Percentiles rank a stretch among this genome's conserved stretches.
Evolutionary conservation across 805 yeast genomes (phyloP).

Genomic region (Blastobotrys attinorum): DNA sequence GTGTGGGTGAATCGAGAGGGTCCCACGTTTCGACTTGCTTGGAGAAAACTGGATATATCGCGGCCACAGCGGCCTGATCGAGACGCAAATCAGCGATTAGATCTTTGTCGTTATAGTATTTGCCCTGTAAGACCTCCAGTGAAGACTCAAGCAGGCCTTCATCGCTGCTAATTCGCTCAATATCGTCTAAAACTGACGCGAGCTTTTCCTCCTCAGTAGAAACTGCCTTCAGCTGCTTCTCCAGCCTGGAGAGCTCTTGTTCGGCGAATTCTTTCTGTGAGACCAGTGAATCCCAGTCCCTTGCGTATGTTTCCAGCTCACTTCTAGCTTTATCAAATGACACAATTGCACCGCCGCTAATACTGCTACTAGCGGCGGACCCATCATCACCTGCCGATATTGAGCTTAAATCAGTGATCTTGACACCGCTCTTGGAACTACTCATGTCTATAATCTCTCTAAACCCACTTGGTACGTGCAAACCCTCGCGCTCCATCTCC

Average conservation of each 20-base stretch:
- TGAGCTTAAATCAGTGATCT: too few species aligned
- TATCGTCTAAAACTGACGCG: conserved; percentile 17
- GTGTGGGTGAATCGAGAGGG: conserved; percentile 29
- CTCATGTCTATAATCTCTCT: conserved; percentile 23
- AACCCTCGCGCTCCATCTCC: conserved; percentile 24
- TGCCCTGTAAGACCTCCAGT: conserved; percentile 19
- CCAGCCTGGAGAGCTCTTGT: conserved; percentile 3
- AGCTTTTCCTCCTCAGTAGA: conserved; percentile 35
- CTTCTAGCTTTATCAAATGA: conserved; percentile 10
- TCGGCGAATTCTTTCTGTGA: conserved; percentile 18
- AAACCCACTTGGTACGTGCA: conserved; percentile 22
- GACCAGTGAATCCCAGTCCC: conserved; percentile 22
- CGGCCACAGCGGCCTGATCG: conserved; percentile 23
- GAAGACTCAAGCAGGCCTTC: neutral
- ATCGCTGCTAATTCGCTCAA: conserved; percentile 20
- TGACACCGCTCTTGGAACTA: too few species aligned
- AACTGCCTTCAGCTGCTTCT: conserved; percentile 19
- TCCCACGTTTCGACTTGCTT: conserved; percentile 31
- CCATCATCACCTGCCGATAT: conserved; percentile 6
- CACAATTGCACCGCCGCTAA: neutral
- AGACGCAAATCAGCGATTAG: conserved; percentile 12
- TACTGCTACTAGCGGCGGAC: neutral
- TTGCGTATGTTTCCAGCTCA: conserved; percentile 21
- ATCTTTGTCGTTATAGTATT: conserved; percentile 15
- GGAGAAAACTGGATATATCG: conserved; percentile 14